Base-by-base conservation (phyloP, 1,284 basidiomycete species). In the Gymnopus androsaceus region DNA sequence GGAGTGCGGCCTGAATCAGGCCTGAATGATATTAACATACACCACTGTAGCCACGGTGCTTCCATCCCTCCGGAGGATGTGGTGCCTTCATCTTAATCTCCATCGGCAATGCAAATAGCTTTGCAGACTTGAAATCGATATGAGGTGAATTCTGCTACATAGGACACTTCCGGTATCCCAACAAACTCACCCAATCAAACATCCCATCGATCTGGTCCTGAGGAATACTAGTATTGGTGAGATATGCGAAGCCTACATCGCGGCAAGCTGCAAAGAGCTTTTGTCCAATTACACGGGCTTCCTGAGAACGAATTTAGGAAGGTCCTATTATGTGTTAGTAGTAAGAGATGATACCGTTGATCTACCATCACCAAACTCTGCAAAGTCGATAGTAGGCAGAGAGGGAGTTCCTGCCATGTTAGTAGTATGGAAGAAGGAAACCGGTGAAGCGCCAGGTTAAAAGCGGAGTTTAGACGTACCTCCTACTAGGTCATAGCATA, bases 241-340 rank as follows among this genome's bases (percentile, higher is more conserved):
- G 69, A 63, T 85, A 85, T 15, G 85, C 79, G 66, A 84, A 84
- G 0, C 82, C 83, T 38, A 75, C 79, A 5, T 80, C 73, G 60
- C 81, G 81, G 71, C 57, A 58, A 17, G 57, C 57, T 28, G 23
- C 41, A 85, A 82, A 0, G 83, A 85, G 3, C 72, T 71, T 4
- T 85, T 72, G 19, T 87, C 75, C 51, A 79, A 75, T 51, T 79
- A 69, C 0, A 83, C 83, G 1, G 79, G 67, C 61, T 48, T 77
- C 68, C 67, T 81, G n/a, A 78, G 59, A 12, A 67, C 21, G 45
- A 21, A 31, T 21, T 21, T 15, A 36, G 27, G n/a, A 42, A 53
- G n/a, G n/a, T 19, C 19, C 34, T 8, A 30, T 14, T 30, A 12
- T 5, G 38, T n/a, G 41, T 51, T 34, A 14, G 15, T 21, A 7